Conservation (phyloP, 2,329 filamentous ascomycete species). For the Dissoconium aciculare region DNA sequence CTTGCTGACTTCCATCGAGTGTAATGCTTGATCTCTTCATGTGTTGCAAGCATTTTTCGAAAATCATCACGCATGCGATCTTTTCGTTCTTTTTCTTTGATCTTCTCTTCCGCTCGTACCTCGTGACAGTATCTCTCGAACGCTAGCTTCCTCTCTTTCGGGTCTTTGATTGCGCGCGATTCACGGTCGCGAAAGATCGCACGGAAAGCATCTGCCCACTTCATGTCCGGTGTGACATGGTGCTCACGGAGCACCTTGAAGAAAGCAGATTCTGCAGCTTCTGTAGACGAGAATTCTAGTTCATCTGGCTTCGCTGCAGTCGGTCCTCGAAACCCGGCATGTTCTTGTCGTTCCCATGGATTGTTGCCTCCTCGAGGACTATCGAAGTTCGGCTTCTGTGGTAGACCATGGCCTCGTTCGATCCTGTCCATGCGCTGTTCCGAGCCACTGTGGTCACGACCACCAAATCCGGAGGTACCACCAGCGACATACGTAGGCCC, state of each 20-base stretch:
- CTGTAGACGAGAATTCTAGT: constrained; percentile 61
- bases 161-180: constrained; percentile 83
- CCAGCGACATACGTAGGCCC: constrained; percentile 43
- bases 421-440: constrained; percentile 20
- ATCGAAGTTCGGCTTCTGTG: constrained; percentile 27
- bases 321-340: constrained; percentile 21
- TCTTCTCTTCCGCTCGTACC: constrained; percentile 80
- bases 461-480: constrained; percentile 22
- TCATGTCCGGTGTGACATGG: constrained; percentile 80
- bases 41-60: constrained; percentile 84
- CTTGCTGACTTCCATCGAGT: constrained; percentile 94
- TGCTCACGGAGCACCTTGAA: constrained; percentile 74
- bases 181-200: constrained; percentile 79
- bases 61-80: constrained; percentile 81
- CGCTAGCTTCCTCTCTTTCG: constrained; percentile 73
- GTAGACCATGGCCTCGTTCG: constrained; percentile 27
- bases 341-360: constrained; percentile 23
- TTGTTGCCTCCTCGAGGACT: constrained; percentile 15
- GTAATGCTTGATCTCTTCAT: constrained; percentile 93
- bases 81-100: constrained; percentile 82
- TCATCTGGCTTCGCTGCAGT: constrained; percentile 23
- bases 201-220: constrained; percentile 79
- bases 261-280: constrained; percentile 88
- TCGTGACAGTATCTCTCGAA: constrained; percentile 94
- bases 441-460: constrained; percentile 15